These are phyloP conservation scores for Naganishia liquefaciens DNA, from an alignment of 1,284 basidiomycete genomes.

Conservation along the genomic window DNA sequence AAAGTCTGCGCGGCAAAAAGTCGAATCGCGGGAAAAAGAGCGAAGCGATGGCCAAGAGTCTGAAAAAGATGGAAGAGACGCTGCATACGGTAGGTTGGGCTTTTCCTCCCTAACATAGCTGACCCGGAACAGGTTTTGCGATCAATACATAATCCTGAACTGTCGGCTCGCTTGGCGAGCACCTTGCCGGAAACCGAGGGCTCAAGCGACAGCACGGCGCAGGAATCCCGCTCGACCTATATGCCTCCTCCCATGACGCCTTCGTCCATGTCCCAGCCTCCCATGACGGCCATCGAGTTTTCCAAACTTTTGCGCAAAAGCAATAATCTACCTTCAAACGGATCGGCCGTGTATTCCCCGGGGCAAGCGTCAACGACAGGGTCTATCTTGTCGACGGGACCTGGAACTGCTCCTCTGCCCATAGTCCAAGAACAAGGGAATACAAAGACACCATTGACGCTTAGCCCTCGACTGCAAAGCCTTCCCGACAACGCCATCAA, in stretches of 20 bases:
- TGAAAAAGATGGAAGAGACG: slow-evolving; percentile 89
- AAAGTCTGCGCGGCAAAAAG: slow-evolving; percentile 90
- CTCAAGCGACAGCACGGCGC: slow-evolving; percentile 15
- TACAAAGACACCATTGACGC: slow-evolving; percentile 16
- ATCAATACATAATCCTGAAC: slow-evolving; percentile 75
- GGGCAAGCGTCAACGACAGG: slow-evolving; percentile 16
- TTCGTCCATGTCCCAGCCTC: slow-evolving; percentile 15
- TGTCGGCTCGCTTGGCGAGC: slow-evolving; percentile 29
- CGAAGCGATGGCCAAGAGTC: slow-evolving; percentile 79
- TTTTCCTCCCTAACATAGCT: background rate
- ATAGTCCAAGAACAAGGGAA: slow-evolving; percentile 5
- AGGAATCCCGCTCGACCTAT: slow-evolving; percentile 2
- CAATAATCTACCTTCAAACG: slow-evolving; percentile 6
- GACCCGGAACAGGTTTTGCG: slow-evolving; percentile 57
- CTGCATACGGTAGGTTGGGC: slow-evolving; percentile 68
- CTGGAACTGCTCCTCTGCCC: slow-evolving; percentile 8
- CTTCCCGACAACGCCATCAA: slow-evolving; percentile 88
- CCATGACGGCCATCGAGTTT: slow-evolving; percentile 26
- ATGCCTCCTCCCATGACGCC: background rate
- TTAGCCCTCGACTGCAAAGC: slow-evolving; percentile 76
- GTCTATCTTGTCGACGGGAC: slow-evolving; percentile 16
- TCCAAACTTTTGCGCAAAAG: slow-evolving; percentile 22
- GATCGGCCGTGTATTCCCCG: slow-evolving; percentile 8
- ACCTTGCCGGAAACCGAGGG: slow-evolving; percentile 24
- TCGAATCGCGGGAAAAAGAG: slow-evolving; percentile 65